phyloP scores from a whole-genome alignment of 805 yeast genomes.

The Ogataea nakhonphanomensis region DNA sequence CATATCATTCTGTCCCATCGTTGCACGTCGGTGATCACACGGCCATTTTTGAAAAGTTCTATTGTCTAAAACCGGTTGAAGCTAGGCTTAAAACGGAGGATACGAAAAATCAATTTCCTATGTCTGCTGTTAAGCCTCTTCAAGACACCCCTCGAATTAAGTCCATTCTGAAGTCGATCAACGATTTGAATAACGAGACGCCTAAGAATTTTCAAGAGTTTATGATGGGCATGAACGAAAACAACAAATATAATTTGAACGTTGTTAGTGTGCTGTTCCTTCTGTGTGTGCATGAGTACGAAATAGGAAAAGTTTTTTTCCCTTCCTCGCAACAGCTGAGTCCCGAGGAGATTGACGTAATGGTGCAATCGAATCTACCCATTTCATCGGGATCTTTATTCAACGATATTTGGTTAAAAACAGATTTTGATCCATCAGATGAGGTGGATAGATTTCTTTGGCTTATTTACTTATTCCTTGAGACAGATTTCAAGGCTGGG shows the following conservation, averaged over 20 bases:
- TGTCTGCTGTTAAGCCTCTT: slow-evolving; percentile 62
- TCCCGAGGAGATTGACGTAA: slow-evolving; percentile 9
- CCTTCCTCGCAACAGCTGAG: slow-evolving; percentile 16
- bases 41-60: slow-evolving; percentile 25
- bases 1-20: slow-evolving; percentile 91
- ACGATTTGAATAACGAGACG: slow-evolving; percentile 61
- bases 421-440: slow-evolving; percentile 55
- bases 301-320: slow-evolving; percentile 29
- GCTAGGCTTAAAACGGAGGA: slow-evolving; percentile 19
- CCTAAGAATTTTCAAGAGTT: slow-evolving; percentile 47
- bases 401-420: slow-evolving; percentile 69
- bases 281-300: slow-evolving; percentile 56
- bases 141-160: slow-evolving; percentile 95
- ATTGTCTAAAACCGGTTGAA: slow-evolving; percentile 19
- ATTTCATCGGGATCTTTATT: slow-evolving; percentile 44
- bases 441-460: slow-evolving; percentile 77
- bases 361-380: slow-evolving; percentile 4
- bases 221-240: slow-evolving; percentile 18
- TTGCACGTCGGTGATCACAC: slow-evolving; percentile 64
- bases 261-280: slow-evolving; percentile 75
- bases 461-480: slow-evolving; percentile 77
- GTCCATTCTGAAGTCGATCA: slow-evolving; percentile 81
- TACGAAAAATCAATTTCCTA: slow-evolving; percentile 30
- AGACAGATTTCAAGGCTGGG: slow-evolving; percentile 58
- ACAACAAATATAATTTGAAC: slow-evolving; percentile 36